Evolutionary conservation across 305 asterid species (phyloP).

Genomic region (Fraxinus ornus): DNA sequence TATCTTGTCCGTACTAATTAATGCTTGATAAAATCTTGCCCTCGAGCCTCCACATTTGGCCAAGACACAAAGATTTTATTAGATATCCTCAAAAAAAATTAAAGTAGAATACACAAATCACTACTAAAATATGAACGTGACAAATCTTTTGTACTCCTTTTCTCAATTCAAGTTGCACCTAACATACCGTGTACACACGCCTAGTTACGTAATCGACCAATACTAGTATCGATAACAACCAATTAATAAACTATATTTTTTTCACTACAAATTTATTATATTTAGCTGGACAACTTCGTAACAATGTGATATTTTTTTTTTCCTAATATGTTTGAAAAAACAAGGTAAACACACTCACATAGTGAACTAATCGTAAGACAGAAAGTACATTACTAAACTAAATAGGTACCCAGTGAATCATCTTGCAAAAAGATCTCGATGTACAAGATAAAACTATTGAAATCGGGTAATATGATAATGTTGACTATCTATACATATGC

Average conservation of each 20-base stretch:
- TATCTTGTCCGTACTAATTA: background rate
- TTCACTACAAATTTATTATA: background rate
- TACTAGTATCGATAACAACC: background rate
- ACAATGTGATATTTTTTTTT: background rate
- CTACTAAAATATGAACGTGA: background rate
- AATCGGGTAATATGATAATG: background rate
- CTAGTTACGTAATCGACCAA: background rate
- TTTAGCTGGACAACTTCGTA: background rate
- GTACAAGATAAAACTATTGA: background rate
- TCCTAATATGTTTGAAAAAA: background rate
- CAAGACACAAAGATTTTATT: background rate
- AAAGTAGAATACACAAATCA: background rate
- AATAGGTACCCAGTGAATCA: background rate
- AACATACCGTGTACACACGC: background rate
- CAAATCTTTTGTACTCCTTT: background rate
- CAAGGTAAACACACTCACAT: background rate
- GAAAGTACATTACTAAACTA: background rate
- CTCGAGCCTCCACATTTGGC: background rate
- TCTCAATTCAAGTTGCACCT: background rate
- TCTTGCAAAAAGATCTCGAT: background rate
- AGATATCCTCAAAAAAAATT: background rate
- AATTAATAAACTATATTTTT: background rate
- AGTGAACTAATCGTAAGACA: background rate
- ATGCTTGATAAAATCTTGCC: background rate
- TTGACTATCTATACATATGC: background rate